A percentile compares a stretch with the other conserved stretches of the same genome.
Conservation (phyloP, 2,329 filamentous ascomycete genomes). For the Fusarium multiceps region DNA sequence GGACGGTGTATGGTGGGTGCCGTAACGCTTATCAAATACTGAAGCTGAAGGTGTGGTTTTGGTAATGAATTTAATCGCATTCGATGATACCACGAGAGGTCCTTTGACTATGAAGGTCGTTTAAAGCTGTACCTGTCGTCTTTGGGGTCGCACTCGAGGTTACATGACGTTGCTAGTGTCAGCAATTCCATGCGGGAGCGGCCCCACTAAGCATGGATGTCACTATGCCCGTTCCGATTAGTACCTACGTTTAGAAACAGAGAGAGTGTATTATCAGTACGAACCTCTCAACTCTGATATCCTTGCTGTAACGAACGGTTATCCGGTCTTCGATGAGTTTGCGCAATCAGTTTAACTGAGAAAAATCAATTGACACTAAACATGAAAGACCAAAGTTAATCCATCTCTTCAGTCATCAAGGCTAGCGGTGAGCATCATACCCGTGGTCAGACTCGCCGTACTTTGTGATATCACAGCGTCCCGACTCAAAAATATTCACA, state of each 20-base stretch:
- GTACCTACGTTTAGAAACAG: neutral
- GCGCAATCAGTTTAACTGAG: neutral
- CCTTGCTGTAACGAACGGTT: neutral
- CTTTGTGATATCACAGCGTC: neutral
- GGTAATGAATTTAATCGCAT: neutral
- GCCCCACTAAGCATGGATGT: slow-evolving; percentile 16
- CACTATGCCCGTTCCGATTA: slow-evolving; percentile 8
- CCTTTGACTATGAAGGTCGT: slow-evolving; percentile 3
- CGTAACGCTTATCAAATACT: neutral
- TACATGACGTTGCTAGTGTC: slow-evolving; percentile 39
- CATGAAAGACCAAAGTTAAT: neutral
- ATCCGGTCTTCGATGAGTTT: neutral
- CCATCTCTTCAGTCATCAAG: neutral
- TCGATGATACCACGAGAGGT: neutral
- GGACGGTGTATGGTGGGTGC: neutral
- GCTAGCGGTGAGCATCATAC: neutral
- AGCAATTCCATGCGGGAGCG: slow-evolving; percentile 17
- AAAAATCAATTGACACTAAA: neutral
- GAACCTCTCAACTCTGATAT: neutral
- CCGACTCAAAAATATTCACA: neutral
- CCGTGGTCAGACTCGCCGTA: neutral
- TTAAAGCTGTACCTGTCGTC: slow-evolving; percentile 16
- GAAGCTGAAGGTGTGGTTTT: neutral
- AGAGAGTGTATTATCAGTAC: neutral
- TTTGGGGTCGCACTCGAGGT: slow-evolving; percentile 9